phyloP scores from a whole-genome alignment of 2,329 filamentous ascomycete species.

The Aspergillus brunneoviolaceus region DNA sequence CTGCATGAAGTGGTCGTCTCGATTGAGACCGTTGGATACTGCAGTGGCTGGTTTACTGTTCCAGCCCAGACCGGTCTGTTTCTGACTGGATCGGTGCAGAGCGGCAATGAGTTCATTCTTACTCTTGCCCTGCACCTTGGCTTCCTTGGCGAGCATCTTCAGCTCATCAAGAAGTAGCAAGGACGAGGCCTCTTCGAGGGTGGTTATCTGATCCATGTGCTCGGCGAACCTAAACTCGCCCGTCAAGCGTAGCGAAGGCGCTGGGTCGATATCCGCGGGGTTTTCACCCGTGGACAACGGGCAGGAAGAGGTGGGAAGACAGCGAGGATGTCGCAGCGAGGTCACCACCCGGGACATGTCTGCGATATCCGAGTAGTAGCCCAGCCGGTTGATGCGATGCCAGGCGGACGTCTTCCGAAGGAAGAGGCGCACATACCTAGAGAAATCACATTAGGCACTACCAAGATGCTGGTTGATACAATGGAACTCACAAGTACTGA shows the following conservation, averaged over 20 bases:
- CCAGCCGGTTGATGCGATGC: conserved; percentile 77
- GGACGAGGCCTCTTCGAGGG: conserved; percentile 78
- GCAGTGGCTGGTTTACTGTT: conserved; percentile 33
- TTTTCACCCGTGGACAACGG: conserved; percentile 33
- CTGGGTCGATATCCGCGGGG: conserved; percentile 49
- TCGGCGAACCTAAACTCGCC: conserved; percentile 76
- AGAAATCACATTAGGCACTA: too few relatives aligned
- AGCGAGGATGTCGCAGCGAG: conserved; percentile 59
- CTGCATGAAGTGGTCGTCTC: conserved; percentile 70
- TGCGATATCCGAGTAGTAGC: conserved; percentile 79
- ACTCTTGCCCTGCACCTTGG: conserved; percentile 81
- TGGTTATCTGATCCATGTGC: conserved; percentile 70
- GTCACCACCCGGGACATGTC: conserved; percentile 67
- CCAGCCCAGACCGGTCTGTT: conserved; percentile 73
- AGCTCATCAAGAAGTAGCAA: conserved; percentile 85
- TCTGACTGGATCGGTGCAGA: conserved; percentile 70
- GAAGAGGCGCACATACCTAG: conserved; percentile 86
- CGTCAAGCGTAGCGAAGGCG: conserved; percentile 43
- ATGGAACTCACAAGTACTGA: conserved; percentile 73
- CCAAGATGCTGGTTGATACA: background rate
- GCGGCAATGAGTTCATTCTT: conserved; percentile 76
- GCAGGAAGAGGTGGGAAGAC: conserved; percentile 52
- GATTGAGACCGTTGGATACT: conserved; percentile 51
- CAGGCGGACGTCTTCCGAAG: conserved; percentile 87
- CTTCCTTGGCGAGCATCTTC: conserved; percentile 79